Evolutionary conservation across 805 yeast genomes (phyloP), one percentile per base, ranked within the genome.

Genomic region (Nakazawaea populi): DNA sequence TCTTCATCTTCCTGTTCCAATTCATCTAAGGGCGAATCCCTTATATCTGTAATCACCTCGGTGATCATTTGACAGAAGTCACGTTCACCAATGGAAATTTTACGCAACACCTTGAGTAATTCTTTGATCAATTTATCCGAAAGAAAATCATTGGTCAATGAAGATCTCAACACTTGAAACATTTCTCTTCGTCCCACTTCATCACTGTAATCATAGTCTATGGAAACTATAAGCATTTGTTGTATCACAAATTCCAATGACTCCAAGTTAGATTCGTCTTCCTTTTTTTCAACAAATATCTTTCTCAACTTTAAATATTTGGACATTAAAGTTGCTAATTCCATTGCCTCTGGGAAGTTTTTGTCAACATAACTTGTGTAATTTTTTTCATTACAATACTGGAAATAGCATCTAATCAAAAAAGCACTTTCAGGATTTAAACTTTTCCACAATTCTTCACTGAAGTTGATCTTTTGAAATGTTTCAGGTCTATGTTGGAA

Each of bases 181-280:
- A 89, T 81, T 43, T 82, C 81, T 63, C 96, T 77, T 61, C 97
- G 79, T 24, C 97, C 97, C 44, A 87, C 78, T 65, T 91, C 96
- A 69, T 94, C 97, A 58, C 89, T 85, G 60, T 81, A 89, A 64
- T 94, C 98, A 61, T 85, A 86, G 38, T 79, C 78, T 31, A 77
- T 76, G 0, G 91, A 84, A 30, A 89, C 77, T 8, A 71, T 65
- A 38, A 92, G 63, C 24, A 92, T 65, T 64, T 94, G 96, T 52
- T 82, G 81, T 41, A 90, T 75, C 44, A 90, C 79, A 61, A 83
- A 90, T 55, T 87, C 91, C 31, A 81, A 62, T 51, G 85, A 89
- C 27, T 70, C 73, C 5, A 77, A 69, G 9, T 62, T 69, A 6
- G 60, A 46, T 6, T 58, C 62, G 9, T 53, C 54, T 27, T 54